Evolutionary conservation across 305 asterid genomes (phyloP), one percentile per base, ranked within the genome.

Genomic region (Fraxinus velutina): DNA sequence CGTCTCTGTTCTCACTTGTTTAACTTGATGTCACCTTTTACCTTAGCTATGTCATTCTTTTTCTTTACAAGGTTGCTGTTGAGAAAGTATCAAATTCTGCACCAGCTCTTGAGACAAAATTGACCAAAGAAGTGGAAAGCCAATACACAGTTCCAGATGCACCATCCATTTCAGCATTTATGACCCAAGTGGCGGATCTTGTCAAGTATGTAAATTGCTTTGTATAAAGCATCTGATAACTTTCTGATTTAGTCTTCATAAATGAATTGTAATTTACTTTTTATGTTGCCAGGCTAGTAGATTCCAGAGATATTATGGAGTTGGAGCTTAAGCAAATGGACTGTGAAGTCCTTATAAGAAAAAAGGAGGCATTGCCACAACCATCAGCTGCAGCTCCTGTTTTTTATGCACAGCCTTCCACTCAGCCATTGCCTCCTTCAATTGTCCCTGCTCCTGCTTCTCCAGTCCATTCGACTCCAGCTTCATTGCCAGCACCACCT

Each of bases 261-360:
- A 57, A 27, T 82, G 21, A 37, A 19, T 79, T 29, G 32, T 36
- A 9, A 19, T 76, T 29, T 70, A 15, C 80, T 85, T 42, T 75
- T 52, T 24, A n/a, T 30, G 33, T 78, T 24, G 5, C 62, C 85
- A 90, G 91, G 81, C 88, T 90, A 77, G 93, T 90, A 21, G 93
- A 90, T 88, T 87, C 93, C 27, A 84, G 79, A 81, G 93, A 90
- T 79, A 88, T 90, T 24, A 80, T 73, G 83, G 91, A 90, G 84
- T 84, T 90, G 84, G 84, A 88, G 83, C 81, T 90, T 21, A 90
- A 88, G 84, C 90, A 90, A 86, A 74, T 85, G 87, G 90, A 82
- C 7, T 87, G 86, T 62, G 93, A 90, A 77, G 33, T 90, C 78
- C 81, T 86, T 85, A 87, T 90, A 70, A 79, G 89, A 86, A 90